Evolutionary conservation across 768 basidiomycete genomes (phyloP).

Genomic region (Tremella yokohamensis): DNA sequence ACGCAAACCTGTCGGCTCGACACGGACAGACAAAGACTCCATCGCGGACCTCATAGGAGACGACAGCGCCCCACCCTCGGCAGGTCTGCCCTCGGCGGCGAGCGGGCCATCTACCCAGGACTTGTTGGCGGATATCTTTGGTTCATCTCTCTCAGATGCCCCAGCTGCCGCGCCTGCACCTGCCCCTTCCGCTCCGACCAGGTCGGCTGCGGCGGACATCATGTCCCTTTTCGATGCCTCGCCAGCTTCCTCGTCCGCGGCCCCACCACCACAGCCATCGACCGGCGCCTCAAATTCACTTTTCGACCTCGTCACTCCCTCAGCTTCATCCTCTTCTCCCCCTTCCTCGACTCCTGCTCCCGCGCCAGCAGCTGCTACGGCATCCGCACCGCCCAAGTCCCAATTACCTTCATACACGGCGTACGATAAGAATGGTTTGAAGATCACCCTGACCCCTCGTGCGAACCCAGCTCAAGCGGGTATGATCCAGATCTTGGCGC

Average conservation of each 20-base stretch:
- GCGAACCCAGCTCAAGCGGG: conserved; percentile 76
- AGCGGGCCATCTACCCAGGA: conserved; percentile 62
- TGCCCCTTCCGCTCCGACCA: conserved; percentile 52
- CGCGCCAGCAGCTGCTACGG: conserved; percentile 44
- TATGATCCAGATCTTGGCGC: conserved; percentile 81
- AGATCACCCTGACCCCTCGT: conserved; percentile 84
- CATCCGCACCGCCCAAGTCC: conserved; percentile 56
- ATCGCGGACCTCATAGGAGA: conserved; percentile 79
- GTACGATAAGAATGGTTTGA: conserved; percentile 86
- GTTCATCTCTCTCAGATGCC: conserved; percentile 51
- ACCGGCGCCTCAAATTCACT: conserved; percentile 34
- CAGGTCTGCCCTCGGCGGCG: conserved; percentile 53
- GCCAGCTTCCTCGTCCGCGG: conserved; percentile 38
- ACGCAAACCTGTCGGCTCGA: conserved; percentile 91
- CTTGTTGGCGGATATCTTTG: conserved; percentile 89
- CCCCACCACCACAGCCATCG: conserved; percentile 13
- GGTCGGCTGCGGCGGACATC: conserved; percentile 76
- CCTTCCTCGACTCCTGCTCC: conserved; percentile 15
- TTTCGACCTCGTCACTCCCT: conserved; percentile 31
- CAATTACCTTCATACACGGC: conserved; percentile 72
- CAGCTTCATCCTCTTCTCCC: conserved; percentile 9
- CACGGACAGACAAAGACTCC: conserved; percentile 66
- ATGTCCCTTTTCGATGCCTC: conserved; percentile 75
- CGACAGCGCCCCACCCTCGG: conserved; percentile 56
- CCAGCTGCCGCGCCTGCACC: conserved; percentile 51